phyloP scores from a whole-genome alignment of 192 early-diverging fungal species.

The Ambispora gerdemannii region DNA sequence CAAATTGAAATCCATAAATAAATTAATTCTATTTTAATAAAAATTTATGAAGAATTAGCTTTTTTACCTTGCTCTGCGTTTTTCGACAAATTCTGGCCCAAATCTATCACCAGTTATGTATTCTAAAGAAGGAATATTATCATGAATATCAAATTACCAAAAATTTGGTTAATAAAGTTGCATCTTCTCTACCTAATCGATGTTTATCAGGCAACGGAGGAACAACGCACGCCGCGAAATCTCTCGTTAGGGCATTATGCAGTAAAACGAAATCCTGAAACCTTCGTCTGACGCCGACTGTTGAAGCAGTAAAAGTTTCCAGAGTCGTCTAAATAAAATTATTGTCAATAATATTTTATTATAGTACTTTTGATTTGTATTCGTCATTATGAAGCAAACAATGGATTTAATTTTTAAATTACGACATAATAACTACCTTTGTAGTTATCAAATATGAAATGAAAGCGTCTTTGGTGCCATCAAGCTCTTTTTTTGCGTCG shows the following conservation, averaged over 20 bases:
- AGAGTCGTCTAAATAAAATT: slow-evolving; percentile 55
- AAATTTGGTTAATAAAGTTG: neutral
- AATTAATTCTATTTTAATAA: slow-evolving; percentile 10
- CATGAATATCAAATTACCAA: neutral
- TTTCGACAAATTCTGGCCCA: slow-evolving; percentile 85
- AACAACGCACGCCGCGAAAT: slow-evolving; percentile 77
- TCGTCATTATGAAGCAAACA: too few species aligned
- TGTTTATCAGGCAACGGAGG: slow-evolving; percentile 92
- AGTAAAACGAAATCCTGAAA: slow-evolving; percentile 96
- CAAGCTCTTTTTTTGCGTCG: slow-evolving; percentile 87
- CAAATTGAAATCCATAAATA: neutral
- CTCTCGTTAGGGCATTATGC: slow-evolving; percentile 65
- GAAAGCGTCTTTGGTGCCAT: slow-evolving; percentile 76
- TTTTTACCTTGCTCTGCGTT: slow-evolving; percentile 56
- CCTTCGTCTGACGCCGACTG: slow-evolving; percentile 74
- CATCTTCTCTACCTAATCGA: slow-evolving; percentile 62
- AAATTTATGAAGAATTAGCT: neutral
- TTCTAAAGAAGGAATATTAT: slow-evolving; percentile 47
- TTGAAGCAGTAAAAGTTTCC: slow-evolving; percentile 48
- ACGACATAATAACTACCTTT: slow-evolving; percentile 47
- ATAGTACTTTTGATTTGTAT: neutral
- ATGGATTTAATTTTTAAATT: too few species aligned
- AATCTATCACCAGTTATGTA: slow-evolving; percentile 96
- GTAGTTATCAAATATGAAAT: slow-evolving; percentile 83
- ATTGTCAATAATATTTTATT: neutral